These are phyloP conservation scores for Pseudocercospora macadamiae DNA, from an alignment of 2,329 filamentous ascomycete genomes.

Conservation along the genomic window DNA sequence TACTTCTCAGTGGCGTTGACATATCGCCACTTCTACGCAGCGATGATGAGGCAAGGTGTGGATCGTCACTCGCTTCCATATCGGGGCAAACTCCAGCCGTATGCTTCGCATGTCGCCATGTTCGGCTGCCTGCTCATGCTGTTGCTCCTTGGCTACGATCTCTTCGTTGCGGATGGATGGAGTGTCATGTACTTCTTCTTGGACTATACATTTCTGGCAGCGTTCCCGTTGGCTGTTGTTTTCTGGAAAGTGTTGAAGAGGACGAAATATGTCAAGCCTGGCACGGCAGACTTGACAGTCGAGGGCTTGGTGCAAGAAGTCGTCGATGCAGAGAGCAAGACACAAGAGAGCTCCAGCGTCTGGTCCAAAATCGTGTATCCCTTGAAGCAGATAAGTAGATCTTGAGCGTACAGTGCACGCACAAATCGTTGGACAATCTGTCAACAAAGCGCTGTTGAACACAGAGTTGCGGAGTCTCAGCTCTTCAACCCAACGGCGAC, in stretches of 20 bases:
- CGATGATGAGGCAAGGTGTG: constrained; percentile 51
- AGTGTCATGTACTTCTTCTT: constrained; percentile 45
- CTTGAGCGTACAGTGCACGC: too few relatives aligned
- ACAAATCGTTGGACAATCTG: too few relatives aligned
- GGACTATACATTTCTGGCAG: constrained; percentile 46
- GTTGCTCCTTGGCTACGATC: constrained; percentile 56
- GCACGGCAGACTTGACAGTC: constrained; percentile 19
- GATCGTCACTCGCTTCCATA: constrained; percentile 59
- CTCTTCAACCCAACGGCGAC: background rate
- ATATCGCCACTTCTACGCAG: constrained; percentile 59
- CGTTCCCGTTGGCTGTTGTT: constrained; percentile 11
- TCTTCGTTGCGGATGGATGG: constrained; percentile 37
- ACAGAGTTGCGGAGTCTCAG: too few relatives aligned
- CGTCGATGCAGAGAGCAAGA: constrained; percentile 15
- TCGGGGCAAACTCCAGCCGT: constrained; percentile 56
- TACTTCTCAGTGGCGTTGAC: constrained; percentile 61
- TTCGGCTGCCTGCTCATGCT: constrained; percentile 35
- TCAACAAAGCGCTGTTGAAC: too few relatives aligned
- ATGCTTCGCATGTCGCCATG: constrained; percentile 45
- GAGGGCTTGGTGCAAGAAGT: constrained; percentile 19
- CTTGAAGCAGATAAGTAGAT: too few relatives aligned
- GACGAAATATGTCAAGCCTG: constrained; percentile 16
- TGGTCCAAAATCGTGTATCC: background rate
- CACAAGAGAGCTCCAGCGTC: background rate
- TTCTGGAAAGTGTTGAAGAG: constrained; percentile 12